A percentile compares a stretch with the other conserved stretches of the same genome.
Evolutionary conservation across 257 asterid species (phyloP).

Genomic region (Capsicum chinense): DNA sequence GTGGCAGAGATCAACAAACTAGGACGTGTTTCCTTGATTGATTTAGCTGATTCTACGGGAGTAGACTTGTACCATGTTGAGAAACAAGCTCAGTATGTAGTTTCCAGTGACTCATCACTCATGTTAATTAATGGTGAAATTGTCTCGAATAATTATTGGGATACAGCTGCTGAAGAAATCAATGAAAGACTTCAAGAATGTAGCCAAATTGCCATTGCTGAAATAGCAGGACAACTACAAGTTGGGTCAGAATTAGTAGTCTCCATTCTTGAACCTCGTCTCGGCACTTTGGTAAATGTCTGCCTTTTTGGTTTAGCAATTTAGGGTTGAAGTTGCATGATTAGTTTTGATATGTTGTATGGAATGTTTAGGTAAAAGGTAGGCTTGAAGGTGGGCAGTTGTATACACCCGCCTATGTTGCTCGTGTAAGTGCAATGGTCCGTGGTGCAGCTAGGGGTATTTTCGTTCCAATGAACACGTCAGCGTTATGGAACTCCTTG

Average conservation of each 20-base stretch:
- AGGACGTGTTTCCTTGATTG: slow-evolving; percentile 85
- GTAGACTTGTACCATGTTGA: slow-evolving; percentile 93
- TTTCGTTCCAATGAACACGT: slow-evolving; percentile 82
- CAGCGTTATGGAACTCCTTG: slow-evolving; percentile 86
- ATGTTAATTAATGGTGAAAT: slow-evolving; percentile 91
- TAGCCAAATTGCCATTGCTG: slow-evolving; percentile 94
- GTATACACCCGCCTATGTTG: slow-evolving; percentile 97
- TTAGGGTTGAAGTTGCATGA: slow-evolving; percentile 27
- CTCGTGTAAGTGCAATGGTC: slow-evolving; percentile 93
- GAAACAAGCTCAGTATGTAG: slow-evolving; percentile 74
- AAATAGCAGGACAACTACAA: slow-evolving; percentile 91
- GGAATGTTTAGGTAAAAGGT: slow-evolving; percentile 73
- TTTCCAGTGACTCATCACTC: slow-evolving; percentile 66
- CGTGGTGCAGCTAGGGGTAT: slow-evolving; percentile 97
- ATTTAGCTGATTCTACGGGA: slow-evolving; percentile 74
- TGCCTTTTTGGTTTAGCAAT: background rate
- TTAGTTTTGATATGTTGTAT: slow-evolving; percentile 29
- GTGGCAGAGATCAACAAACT: slow-evolving; percentile 57
- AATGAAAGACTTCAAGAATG: slow-evolving; percentile 95
- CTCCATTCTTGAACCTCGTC: slow-evolving; percentile 84
- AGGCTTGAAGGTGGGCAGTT: slow-evolving; percentile 98
- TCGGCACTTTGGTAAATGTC: slow-evolving; percentile 75
- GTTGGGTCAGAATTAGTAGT: slow-evolving; percentile 82
- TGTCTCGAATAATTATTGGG: slow-evolving; percentile 82
- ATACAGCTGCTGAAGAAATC: slow-evolving; percentile 84